Evolutionary conservation across 441 rosid species (phyloP).

Genomic region (Eutrema salsugineum): DNA sequence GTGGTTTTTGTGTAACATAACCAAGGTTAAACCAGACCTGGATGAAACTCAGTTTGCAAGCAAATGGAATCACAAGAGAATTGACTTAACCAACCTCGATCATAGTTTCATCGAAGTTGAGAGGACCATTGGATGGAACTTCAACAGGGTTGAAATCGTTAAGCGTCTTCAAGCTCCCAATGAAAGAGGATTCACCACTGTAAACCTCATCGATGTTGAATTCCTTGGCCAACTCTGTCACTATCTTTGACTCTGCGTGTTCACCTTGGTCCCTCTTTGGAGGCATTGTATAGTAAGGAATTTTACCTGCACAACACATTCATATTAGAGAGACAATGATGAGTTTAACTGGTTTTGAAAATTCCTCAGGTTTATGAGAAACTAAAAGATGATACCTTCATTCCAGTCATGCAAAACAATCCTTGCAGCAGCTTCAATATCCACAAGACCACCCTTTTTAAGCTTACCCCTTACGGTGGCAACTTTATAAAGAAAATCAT

Average conservation of each 20-base stretch:
- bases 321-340: not conserved
- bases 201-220: conserved; percentile 85
- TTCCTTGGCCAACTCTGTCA: conserved; percentile 71
- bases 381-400: conserved; percentile 46
- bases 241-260: conserved; percentile 73
- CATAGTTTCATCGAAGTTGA: conserved; percentile 70
- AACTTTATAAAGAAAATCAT: conserved; percentile 83
- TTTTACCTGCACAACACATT: conserved; percentile 67
- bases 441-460: conserved; percentile 90
- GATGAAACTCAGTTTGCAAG: not conserved
- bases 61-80: not conserved
- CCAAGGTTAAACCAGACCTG: not conserved
- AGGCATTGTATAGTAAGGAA: conserved; percentile 88
- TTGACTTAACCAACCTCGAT: conserved; percentile 70
- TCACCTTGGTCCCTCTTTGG: conserved; percentile 66
- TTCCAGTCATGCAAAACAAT: conserved; percentile 96
- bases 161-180: conserved; percentile 82
- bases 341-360: not conserved
- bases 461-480: conserved; percentile 91
- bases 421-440: conserved; percentile 84
- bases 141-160: conserved; percentile 62
- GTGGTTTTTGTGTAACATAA: not conserved
- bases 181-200: conserved; percentile 73
- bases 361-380: not conserved
- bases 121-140: conserved; percentile 67